Evolutionary conservation across 768 basidiomycete species (phyloP).

Genomic region (Tylopilus balloui): DNA sequence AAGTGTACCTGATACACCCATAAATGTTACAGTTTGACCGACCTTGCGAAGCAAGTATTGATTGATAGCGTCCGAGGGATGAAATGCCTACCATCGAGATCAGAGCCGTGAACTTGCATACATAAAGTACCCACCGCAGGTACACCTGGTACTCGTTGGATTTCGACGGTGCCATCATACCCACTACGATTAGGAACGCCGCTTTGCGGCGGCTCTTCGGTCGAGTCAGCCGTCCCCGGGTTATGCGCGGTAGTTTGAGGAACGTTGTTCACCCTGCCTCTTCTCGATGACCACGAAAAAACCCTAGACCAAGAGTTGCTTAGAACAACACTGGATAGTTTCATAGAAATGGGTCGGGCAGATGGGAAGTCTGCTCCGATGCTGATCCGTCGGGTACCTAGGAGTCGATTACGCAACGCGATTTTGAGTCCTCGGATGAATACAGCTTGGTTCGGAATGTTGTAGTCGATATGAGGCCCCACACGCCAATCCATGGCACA

Average conservation of each 20-base stretch:
- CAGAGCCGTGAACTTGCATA: no score
- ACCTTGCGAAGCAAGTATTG: background rate
- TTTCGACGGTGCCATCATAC: background rate
- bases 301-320: background rate
- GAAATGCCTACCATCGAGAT: background rate
- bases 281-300: no score
- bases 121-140: background rate
- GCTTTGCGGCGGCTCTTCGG: no score
- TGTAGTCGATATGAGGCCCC: conserved; percentile 1
- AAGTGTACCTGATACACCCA: no score
- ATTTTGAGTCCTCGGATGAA: conserved; percentile 29
- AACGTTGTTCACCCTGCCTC: no score
- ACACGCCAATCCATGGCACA: conserved; percentile 8
- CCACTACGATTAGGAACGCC: no score
- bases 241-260: no score
- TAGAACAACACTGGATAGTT: background rate
- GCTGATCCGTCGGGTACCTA: background rate
- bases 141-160: background rate
- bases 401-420: conserved; percentile 1
- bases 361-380: background rate
- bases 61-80: background rate
- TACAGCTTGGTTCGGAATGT: conserved; percentile 19
- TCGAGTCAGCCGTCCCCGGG: no score
- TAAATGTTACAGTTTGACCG: background rate
- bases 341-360: background rate